A percentile compares a stretch with the other conserved stretches of the same genome.
Evolutionary conservation across 495 filamentous ascomycete genomes (phyloP).

Genomic region (Penicillium roqueforti): DNA sequence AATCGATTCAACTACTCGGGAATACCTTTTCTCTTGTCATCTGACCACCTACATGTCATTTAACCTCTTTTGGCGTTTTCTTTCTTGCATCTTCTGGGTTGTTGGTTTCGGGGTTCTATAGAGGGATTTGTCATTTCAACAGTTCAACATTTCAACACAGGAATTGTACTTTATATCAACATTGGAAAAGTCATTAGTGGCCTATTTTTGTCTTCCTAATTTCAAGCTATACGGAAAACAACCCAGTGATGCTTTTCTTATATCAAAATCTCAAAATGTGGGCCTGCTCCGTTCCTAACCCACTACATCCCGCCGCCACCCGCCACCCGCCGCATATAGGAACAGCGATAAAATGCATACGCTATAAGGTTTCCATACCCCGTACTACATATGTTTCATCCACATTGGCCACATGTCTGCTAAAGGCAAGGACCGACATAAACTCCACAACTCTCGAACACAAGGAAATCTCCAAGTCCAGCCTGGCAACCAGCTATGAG

Average conservation of each 20-base stretch:
- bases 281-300: background rate
- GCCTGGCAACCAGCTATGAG: background rate
- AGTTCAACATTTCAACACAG: constrained; percentile 11
- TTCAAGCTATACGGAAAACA: constrained; percentile 6
- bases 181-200: constrained; percentile 5
- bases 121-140: constrained; percentile 12
- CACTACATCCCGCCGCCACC: background rate
- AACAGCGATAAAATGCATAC: background rate
- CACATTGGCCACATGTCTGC: no score
- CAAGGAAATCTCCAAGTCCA: background rate
- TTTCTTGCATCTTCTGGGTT: constrained; percentile 20
- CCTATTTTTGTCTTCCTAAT: background rate
- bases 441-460: background rate
- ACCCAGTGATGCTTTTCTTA: background rate
- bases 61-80: constrained; percentile 17
- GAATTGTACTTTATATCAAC: constrained; percentile 17
- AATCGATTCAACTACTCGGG: background rate
- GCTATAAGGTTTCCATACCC: background rate
- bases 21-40: background rate
- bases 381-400: no score
- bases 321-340: background rate
- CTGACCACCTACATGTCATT: constrained; percentile 1
- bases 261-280: background rate
- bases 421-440: background rate
- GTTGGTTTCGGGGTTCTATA: constrained; percentile 13